Conservation (phyloP, 805 yeast genomes). For the Saccharomycopsis sp. region DNA sequence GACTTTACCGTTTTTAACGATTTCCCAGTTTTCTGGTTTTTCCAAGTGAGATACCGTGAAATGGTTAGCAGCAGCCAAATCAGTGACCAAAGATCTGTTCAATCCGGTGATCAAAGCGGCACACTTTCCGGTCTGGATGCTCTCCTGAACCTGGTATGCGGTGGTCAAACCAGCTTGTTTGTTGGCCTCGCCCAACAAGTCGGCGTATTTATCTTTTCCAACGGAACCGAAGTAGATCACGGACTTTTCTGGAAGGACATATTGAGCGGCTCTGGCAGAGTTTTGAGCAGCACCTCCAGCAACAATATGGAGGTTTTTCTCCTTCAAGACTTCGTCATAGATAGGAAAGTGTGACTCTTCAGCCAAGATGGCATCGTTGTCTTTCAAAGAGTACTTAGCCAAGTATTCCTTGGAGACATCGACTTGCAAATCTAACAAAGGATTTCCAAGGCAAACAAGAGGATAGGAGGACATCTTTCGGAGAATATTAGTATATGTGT, state of each 20-base stretch:
- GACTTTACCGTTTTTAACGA: conserved; percentile 71
- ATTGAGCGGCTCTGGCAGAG: conserved; percentile 98
- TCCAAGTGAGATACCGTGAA: conserved; percentile 85
- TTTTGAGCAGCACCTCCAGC: conserved; percentile 99
- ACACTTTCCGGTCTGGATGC: conserved; percentile 90
- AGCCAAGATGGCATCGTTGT: conserved; percentile 86
- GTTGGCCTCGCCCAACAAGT: conserved; percentile 76
- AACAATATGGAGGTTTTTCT: conserved; percentile 56
- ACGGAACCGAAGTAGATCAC: conserved; percentile 96
- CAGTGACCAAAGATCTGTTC: conserved; percentile 91
- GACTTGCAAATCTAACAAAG: conserved; percentile 81
- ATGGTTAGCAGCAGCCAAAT: conserved; percentile 96
- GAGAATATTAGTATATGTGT: not conserved
- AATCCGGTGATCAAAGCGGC: conserved; percentile 88
- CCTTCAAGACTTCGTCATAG: conserved; percentile 66
- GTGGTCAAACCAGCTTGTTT: conserved; percentile 81
- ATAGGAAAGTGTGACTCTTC: conserved; percentile 83
- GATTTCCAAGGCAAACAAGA: conserved; percentile 87
- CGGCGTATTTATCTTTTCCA: conserved; percentile 86
- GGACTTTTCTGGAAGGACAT: conserved; percentile 69
- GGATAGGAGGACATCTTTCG: conserved; percentile 35
- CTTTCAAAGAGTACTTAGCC: conserved; percentile 75
- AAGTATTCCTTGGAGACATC: conserved; percentile 63
- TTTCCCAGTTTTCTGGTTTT: conserved; percentile 82
- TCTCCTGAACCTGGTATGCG: conserved; percentile 73